Base-by-base conservation (phyloP, 164 flowering plant genomes). In the Sedum album region DNA sequence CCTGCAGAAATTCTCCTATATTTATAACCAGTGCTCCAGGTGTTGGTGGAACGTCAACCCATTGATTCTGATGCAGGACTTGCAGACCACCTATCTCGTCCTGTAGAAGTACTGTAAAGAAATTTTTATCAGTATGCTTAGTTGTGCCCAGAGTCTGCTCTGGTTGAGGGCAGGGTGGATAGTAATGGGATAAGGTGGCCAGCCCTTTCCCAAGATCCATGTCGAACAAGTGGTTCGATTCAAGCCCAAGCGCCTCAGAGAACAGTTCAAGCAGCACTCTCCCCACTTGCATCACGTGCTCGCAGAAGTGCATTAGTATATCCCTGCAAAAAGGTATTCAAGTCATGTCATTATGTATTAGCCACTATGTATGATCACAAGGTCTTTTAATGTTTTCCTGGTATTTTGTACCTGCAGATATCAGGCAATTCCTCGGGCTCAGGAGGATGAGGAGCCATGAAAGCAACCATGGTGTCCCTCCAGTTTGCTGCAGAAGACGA, bases 71-170 rank as follows among this genome's bases (percentile, higher is more conserved):
- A 38, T 36, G 68, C 41, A 48, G 53, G 33, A 70, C 68, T 33
- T 70, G 73, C 23, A 70, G 68, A 21, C 73, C 72, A 48, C 72
- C 69, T 3, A 53, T 20, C 6, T 66, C 55, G 53, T 71, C 69
- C 18, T 66, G 69, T 35, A 57, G 31, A 25, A 66, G 42, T 48
- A 71, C 73, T 6, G 69, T 66, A 39, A 57, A 3, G 18, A 65
- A 65, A 11, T 18, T 51, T 26, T 14, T 23, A 39, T 71, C 73
- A 28, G 73, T 8, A 23, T 71, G 73, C 15, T 57, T 41, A 9
- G 23, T 57, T 17, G 4, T 39, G 5, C 73, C 69, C 20, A 66
- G 1, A 15, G 73, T 71, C 7, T 66, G 60, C 41, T 71, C 69
- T 28, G 73, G 73, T 31, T 71, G 55, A 0, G 73, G 69, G 46